A percentile compares a stretch with the other conserved stretches of the same genome.
These are phyloP conservation scores for Psilocybe sp. DNA, from an alignment of 768 basidiomycete genomes.

Conservation along the genomic window DNA sequence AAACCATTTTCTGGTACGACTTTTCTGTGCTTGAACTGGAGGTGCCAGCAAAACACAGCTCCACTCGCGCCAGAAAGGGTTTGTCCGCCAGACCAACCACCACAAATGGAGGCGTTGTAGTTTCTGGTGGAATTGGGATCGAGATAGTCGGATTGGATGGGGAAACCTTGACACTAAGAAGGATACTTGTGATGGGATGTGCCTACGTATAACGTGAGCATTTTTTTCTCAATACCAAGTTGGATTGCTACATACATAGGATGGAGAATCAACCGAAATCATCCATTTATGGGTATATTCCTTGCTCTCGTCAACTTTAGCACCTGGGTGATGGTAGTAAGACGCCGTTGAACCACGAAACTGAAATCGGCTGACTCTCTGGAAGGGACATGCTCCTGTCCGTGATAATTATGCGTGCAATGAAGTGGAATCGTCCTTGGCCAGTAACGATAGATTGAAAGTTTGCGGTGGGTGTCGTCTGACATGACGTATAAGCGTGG, in stretches of 20 bases:
- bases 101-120: conserved; percentile 40
- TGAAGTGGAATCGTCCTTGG: conserved; percentile 47
- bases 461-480: not conserved
- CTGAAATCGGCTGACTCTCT: conserved; percentile 27
- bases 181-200: conserved; percentile 43
- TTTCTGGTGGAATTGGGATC: conserved; percentile 14
- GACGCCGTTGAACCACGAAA: not conserved
- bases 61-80: conserved; percentile 46
- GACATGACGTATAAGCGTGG: too few relatives aligned
- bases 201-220: conserved; percentile 22
- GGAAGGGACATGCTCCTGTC: conserved; percentile 49
- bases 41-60: conserved; percentile 41
- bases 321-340: conserved; percentile 18
- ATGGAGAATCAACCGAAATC: conserved; percentile 50
- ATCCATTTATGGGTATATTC: conserved; percentile 51
- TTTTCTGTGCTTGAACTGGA: conserved; percentile 10
- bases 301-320: conserved; percentile 21
- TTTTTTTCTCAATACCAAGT: not conserved
- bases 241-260: conserved; percentile 34
- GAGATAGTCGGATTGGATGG: conserved; percentile 19
- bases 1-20: conserved; percentile 32
- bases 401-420: conserved; percentile 42
- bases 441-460: conserved; percentile 9
- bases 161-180: conserved; percentile 36
- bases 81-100: conserved; percentile 38